Conservation (phyloP, 2,329 filamentous ascomycete species). For the Dactylellina drechsleri region DNA sequence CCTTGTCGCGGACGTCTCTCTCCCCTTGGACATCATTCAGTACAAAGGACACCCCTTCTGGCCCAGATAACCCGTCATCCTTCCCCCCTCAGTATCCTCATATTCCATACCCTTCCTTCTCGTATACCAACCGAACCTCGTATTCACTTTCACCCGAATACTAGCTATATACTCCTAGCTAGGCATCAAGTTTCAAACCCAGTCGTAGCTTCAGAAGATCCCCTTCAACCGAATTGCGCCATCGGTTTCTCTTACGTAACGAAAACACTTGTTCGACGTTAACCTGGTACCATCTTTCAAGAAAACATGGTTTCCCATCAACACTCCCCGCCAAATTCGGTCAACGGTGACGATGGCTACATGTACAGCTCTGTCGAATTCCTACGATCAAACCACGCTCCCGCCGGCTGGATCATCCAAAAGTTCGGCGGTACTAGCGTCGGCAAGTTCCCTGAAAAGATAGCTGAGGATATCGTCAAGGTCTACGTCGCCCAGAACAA, state of each 20-base stretch:
- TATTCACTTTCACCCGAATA: not conserved
- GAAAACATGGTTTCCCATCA: slow-evolving; percentile 35
- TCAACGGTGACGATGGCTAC: slow-evolving; percentile 38
- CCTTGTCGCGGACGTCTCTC: slow-evolving; percentile 49
- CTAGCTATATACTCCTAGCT: not conserved
- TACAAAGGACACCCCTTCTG: slow-evolving; percentile 54
- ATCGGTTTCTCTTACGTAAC: slow-evolving; percentile 54
- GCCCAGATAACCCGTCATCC: slow-evolving; percentile 46
- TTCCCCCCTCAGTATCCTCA: not conserved
- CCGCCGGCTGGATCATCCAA: slow-evolving; percentile 79
- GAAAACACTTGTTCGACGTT: slow-evolving; percentile 8
- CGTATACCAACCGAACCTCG: not conserved
- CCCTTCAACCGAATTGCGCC: slow-evolving; percentile 28
- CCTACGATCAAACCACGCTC: slow-evolving; percentile 35
- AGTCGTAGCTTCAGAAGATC: no score
- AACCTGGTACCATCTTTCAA: not conserved
- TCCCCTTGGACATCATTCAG: slow-evolving; percentile 53
- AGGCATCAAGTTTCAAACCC: no score
- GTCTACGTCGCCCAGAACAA: slow-evolving; percentile 73
- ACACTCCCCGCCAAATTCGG: slow-evolving; percentile 46
- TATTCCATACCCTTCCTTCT: not conserved
- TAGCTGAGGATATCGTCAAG: slow-evolving; percentile 74
- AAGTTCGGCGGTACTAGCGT: slow-evolving; percentile 97
- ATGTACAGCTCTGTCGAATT: slow-evolving; percentile 52
- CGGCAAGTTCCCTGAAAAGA: slow-evolving; percentile 86